These are phyloP conservation scores for Botrytis paeoniae DNA, from an alignment of 2,329 filamentous ascomycete genomes.

Conservation along the genomic window DNA sequence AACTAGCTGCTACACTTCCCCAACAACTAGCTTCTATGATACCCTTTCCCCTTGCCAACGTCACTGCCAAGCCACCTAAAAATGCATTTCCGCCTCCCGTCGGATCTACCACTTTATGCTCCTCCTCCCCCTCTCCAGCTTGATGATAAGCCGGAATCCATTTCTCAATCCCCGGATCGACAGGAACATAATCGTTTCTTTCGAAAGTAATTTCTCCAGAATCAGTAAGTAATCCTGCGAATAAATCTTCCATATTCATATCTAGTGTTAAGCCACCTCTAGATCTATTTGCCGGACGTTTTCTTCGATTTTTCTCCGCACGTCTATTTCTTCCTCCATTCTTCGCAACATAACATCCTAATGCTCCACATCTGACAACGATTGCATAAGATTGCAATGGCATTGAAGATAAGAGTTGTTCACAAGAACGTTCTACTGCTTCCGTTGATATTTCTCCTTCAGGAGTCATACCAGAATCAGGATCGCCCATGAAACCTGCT, in stretches of 20 bases:
- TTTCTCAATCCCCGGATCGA: conserved; percentile 51
- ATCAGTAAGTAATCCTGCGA: conserved; percentile 56
- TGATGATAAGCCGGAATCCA: conserved; percentile 79
- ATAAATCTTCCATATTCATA: conserved; percentile 61
- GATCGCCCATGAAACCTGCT: conserved; percentile 72
- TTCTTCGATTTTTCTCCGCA: conserved; percentile 25
- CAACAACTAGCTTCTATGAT: conserved; percentile 71
- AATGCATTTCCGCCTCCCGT: conserved; percentile 95
- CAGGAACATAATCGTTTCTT: conserved; percentile 52
- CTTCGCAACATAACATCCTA: conserved; percentile 64
- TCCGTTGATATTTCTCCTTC: conserved; percentile 47
- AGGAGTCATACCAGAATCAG: conserved; percentile 41
- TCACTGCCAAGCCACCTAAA: conserved; percentile 59
- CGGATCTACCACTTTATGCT: conserved; percentile 69
- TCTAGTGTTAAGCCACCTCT: conserved; percentile 55
- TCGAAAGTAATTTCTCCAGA: conserved; percentile 45
- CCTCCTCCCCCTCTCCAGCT: not conserved
- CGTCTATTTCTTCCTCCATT: conserved; percentile 34
- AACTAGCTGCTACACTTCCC: conserved; percentile 81
- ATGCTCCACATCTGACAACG: conserved; percentile 68
- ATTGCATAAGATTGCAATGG: conserved; percentile 63
- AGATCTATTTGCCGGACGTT: conserved; percentile 36
- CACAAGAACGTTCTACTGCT: conserved; percentile 57
- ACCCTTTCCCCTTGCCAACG: conserved; percentile 55
- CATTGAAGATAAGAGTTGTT: conserved; percentile 62